Base-by-base conservation (phyloP, 331 rosid species). In the Rosa hybrid region DNA sequence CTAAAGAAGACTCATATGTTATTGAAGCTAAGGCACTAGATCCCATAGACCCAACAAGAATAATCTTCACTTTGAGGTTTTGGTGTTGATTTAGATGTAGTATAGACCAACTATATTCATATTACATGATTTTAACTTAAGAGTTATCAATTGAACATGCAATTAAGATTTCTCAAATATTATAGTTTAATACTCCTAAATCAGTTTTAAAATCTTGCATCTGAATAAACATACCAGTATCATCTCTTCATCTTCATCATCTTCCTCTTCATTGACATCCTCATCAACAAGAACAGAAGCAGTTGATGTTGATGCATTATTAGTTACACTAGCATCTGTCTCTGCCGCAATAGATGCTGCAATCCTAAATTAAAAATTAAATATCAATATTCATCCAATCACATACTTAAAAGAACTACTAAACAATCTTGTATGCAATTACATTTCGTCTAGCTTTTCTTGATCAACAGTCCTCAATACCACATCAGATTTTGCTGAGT, bases 231-330 rank as follows among this genome's bases (percentile, higher is more conserved):
- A 80, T 77, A 94, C 97, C 93, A 94, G 83, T 79, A 94, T 90
- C 94, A 92, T 90, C 89, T 92, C 98, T 78, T 92, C 98, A 83
- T 92, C 94, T 79, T 86, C 97, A 23, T 88, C 93, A 64, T 68
- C 91, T 11, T 72, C 80, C 17, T 85, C 89, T 60, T 84, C 85
- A n/a, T 60, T 79, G 56, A 79, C 89, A 65, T 86, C 92, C 73
- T 82, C 95, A 80, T 67, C 90, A 78, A 75, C 62, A 74, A 65
- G 70, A 75, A 76, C 67, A 83, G 82, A 72, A 30, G 86, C 76
- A 44, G 77, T 17, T 53, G 86, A 82, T 7, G 82, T 75, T 62
- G 82, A 81, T 49, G 70, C 86, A 62, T 82, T 83, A 57, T 83
- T 87, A 80, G 71, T 77, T 18, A 56, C 63, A 65, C 38, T 68